These are phyloP conservation scores for Penicillium manginii DNA, from an alignment of 495 filamentous ascomycete genomes.

Conservation along the genomic window DNA sequence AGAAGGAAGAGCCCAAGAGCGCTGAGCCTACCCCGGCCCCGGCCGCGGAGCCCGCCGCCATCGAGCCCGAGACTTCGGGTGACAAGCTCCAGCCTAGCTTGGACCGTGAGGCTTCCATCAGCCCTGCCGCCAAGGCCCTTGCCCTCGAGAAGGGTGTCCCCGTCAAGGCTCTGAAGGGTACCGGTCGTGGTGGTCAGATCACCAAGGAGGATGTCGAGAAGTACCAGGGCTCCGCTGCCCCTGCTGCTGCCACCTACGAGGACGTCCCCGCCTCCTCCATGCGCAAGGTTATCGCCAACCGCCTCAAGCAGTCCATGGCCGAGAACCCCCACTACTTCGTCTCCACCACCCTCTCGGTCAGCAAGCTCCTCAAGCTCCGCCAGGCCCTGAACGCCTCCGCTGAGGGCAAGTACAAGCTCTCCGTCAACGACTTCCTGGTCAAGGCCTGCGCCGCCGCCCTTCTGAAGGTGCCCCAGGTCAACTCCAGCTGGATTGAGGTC, in stretches of 20 bases:
- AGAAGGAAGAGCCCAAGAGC: constrained; percentile 64
- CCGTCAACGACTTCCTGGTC: constrained; percentile 98
- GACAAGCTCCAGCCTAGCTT: constrained; percentile 82
- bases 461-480: constrained; percentile 92
- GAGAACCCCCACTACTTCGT: constrained; percentile 99
- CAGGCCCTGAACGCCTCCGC: constrained; percentile 86
- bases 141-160: constrained; percentile 86
- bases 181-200: constrained; percentile 82
- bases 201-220: constrained; percentile 95
- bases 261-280: constrained; percentile 87
- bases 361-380: constrained; percentile 93
- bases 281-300: constrained; percentile 96
- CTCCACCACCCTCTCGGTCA: constrained; percentile 80
- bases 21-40: constrained; percentile 63
- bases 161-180: constrained; percentile 81
- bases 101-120: constrained; percentile 74
- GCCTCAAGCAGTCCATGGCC: constrained; percentile 83
- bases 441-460: constrained; percentile 90
- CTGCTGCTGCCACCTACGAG: constrained; percentile 70
- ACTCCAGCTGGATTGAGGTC: constrained; percentile 86
- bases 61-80: constrained; percentile 74
- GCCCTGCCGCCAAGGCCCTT: constrained; percentile 75
- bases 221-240: constrained; percentile 57
- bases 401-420: constrained; percentile 96
- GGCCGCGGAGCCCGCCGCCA: constrained; percentile 58